Conservation (phyloP, 805 yeast species). For the Debaryomyces maramus region DNA sequence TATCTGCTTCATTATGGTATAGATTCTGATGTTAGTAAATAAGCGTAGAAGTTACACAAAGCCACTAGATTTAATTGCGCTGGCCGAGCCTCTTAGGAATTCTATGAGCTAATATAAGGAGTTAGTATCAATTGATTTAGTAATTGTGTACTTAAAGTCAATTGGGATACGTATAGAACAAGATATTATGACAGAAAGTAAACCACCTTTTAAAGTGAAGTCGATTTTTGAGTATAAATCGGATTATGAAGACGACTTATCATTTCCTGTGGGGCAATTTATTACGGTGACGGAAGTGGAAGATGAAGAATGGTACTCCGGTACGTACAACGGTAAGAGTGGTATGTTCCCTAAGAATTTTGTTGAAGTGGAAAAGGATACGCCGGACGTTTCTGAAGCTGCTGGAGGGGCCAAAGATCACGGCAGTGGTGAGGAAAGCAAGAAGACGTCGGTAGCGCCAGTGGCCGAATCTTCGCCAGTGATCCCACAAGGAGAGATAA, state of each 20-base stretch:
- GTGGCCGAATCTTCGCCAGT: constrained; percentile 5
- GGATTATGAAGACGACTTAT: constrained; percentile 77
- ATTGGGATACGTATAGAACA: background rate
- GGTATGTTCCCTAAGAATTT: constrained; percentile 91
- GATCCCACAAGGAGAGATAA: constrained; percentile 2
- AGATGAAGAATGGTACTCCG: constrained; percentile 91
- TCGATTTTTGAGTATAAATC: constrained; percentile 65
- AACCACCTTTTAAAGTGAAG: constrained; percentile 62
- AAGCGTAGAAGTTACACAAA: background rate
- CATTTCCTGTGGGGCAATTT: constrained; percentile 63
- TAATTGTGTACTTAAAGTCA: background rate
- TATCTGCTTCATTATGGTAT: background rate
- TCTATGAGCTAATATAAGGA: too few relatives aligned
- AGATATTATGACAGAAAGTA: constrained; percentile 16
- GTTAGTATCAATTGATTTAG: too few relatives aligned
- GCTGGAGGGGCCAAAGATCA: constrained; percentile 1
- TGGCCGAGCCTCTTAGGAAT: too few relatives aligned
- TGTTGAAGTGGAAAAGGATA: constrained; percentile 46
- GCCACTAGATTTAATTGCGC: background rate
- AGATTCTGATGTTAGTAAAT: too few relatives aligned
- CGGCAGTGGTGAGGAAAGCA: background rate
- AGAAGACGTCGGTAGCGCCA: constrained; percentile 1
- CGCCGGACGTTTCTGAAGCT: too few relatives aligned
- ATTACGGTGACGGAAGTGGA: constrained; percentile 77
- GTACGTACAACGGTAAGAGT: constrained; percentile 58